Conservation (phyloP, 1,284 basidiomycete genomes). For the Thecaphora thlaspeos region DNA sequence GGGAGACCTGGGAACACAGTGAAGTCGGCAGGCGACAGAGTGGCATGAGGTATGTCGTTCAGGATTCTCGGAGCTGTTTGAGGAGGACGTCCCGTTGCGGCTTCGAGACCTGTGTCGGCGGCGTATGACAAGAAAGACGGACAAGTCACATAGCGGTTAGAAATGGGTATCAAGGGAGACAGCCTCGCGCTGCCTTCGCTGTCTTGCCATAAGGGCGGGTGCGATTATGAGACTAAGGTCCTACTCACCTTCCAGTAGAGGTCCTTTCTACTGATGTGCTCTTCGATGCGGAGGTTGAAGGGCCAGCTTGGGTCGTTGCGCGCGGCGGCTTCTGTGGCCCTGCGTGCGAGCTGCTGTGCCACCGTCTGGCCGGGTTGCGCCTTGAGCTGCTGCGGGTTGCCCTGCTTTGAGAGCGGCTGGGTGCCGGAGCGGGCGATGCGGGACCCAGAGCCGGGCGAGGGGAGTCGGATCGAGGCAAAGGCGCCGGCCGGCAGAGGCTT, state of each 20-base stretch:
- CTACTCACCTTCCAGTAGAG: conserved; percentile 42
- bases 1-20: no score
- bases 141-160: no score
- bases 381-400: neutral
- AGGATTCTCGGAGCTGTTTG: conserved; percentile 30
- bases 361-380: neutral
- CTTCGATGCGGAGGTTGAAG: conserved; percentile 30
- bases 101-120: conserved; percentile 24
- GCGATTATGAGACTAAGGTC: no score
- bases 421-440: no score
- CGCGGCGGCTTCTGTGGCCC: neutral
- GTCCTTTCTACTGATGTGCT: conserved; percentile 28
- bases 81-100: conserved; percentile 26
- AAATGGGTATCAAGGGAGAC: no score
- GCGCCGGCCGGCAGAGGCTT: conserved; percentile 22
- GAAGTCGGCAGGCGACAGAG: no score
- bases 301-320: conserved; percentile 3
- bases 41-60: neutral
- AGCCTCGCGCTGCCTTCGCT: no score
- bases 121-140: no score
- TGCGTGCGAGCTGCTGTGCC: neutral
- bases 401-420: no score
- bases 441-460: neutral
- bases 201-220: no score
- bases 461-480: conserved; percentile 17